Evolutionary conservation across 805 yeast genomes (phyloP).

Genomic region (Yamadazyma sp.): DNA sequence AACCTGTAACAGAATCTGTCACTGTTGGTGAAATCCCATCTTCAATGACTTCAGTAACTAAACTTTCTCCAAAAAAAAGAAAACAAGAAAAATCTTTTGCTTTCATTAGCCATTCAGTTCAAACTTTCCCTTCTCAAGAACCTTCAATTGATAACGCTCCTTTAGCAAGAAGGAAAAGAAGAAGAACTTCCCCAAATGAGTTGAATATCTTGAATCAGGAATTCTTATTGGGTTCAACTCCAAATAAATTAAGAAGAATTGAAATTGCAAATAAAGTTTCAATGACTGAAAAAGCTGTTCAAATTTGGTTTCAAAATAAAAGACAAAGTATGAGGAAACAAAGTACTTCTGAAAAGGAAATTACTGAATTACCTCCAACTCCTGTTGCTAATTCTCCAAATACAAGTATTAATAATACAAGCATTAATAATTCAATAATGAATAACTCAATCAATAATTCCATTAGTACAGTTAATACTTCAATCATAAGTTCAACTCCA

Average conservation of each 20-base stretch:
- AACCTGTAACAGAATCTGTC: no score
- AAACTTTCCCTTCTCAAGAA: slow-evolving; percentile 79
- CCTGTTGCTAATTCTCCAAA: slow-evolving; percentile 3
- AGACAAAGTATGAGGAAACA: slow-evolving; percentile 75
- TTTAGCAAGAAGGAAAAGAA: slow-evolving; percentile 87
- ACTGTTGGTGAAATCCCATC: not conserved
- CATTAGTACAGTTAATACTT: slow-evolving; percentile 8
- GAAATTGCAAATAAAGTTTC: slow-evolving; percentile 77
- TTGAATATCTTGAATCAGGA: slow-evolving; percentile 76
- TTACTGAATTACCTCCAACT: slow-evolving; percentile 44
- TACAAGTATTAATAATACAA: slow-evolving; percentile 1
- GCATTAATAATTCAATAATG: slow-evolving; percentile 4
- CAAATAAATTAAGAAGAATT: slow-evolving; percentile 70
- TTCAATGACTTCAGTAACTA: slow-evolving; percentile 9
- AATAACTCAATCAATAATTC: slow-evolving; percentile 7
- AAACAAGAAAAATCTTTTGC: slow-evolving; percentile 52
- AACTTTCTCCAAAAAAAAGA: slow-evolving; percentile 12
- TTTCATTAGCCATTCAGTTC: slow-evolving; percentile 89
- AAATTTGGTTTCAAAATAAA: slow-evolving; percentile 97
- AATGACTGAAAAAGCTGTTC: slow-evolving; percentile 98
- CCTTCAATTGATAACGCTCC: slow-evolving; percentile 89
- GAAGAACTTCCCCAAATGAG: slow-evolving; percentile 91
- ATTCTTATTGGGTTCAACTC: slow-evolving; percentile 74
- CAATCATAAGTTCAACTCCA: slow-evolving; percentile 24
- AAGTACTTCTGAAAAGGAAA: slow-evolving; percentile 32